These are phyloP conservation scores for Starmerella stigmatis DNA, from an alignment of 805 yeast genomes.

Conservation along the genomic window DNA sequence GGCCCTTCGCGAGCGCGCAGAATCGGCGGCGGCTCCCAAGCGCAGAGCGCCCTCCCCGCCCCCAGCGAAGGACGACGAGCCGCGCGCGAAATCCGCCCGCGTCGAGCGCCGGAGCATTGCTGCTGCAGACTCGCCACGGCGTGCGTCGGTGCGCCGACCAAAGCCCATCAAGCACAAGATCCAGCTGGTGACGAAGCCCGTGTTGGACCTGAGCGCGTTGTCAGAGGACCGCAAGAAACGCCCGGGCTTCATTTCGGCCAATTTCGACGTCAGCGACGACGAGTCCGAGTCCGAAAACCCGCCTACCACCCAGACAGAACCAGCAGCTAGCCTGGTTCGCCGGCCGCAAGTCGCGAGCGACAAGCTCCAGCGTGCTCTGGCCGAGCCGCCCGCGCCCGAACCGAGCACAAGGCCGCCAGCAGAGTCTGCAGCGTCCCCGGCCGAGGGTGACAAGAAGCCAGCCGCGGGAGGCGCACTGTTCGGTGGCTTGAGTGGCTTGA, in stretches of 20 bases:
- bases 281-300: conserved; percentile 13
- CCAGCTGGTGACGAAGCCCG: conserved; percentile 17
- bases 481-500: no score
- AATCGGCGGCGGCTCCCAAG: background rate
- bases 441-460: background rate
- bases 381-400: background rate
- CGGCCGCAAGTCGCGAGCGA: conserved; percentile 17
- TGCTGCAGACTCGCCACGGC: background rate
- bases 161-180: conserved; percentile 10
- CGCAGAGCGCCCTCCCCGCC: background rate
- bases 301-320: background rate
- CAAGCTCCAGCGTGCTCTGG: background rate
- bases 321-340: conserved; percentile 1
- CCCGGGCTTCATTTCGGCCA: conserved; percentile 31
- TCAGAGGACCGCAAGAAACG: conserved; percentile 23
- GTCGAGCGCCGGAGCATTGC: background rate
- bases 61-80: background rate
- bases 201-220: conserved; percentile 15
- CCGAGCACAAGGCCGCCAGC: background rate
- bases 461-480: no score
- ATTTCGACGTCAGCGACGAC: conserved; percentile 29
- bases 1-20: conserved; percentile 3
- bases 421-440: background rate
- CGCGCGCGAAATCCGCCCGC: background rate
- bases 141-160: background rate